Evolutionary conservation across 2,329 filamentous ascomycete species (phyloP).

Genomic region (Corinectria fuckeliana): DNA sequence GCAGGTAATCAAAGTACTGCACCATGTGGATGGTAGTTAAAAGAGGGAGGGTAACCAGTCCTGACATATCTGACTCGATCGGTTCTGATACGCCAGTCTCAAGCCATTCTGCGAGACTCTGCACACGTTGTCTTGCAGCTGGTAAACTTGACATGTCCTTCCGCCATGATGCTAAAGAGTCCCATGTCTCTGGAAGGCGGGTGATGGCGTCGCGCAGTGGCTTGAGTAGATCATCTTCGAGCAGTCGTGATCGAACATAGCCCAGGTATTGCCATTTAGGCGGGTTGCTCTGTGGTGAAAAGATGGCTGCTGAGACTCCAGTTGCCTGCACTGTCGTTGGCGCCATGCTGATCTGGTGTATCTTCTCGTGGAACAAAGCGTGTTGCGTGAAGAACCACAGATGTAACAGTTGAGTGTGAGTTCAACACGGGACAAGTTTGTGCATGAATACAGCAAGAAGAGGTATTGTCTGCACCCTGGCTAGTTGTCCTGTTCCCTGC

Average conservation of each 20-base stretch:
- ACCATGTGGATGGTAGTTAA: slow-evolving; percentile 22
- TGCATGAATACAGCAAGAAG: not conserved
- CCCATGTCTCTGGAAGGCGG: slow-evolving; percentile 12
- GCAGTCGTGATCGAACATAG: slow-evolving; percentile 13
- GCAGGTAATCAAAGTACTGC: slow-evolving; percentile 22
- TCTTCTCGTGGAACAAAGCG: not conserved
- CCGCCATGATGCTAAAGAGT: slow-evolving; percentile 6
- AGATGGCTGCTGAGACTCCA: slow-evolving; percentile 22
- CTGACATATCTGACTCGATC: slow-evolving; percentile 12
- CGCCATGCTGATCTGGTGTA: not conserved
- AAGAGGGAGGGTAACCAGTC: slow-evolving; percentile 20
- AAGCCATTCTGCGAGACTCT: slow-evolving; percentile 16
- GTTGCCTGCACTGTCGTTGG: slow-evolving; percentile 5
- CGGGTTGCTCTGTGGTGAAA: slow-evolving; percentile 23
- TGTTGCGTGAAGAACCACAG: not conserved
- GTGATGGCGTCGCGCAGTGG: slow-evolving; percentile 11
- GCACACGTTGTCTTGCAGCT: slow-evolving; percentile 8
- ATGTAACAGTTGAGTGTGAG: not conserved
- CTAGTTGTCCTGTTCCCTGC: not conserved
- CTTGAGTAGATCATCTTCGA: slow-evolving; percentile 8
- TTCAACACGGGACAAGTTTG: not conserved
- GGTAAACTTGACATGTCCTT: slow-evolving; percentile 1
- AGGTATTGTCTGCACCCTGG: not conserved
- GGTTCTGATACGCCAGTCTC: slow-evolving; percentile 11
- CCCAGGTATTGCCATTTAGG: slow-evolving; percentile 18